Evolutionary conservation across 495 filamentous ascomycete genomes (phyloP), one percentile per base, ranked within the genome.

Genomic region (Penicillium cosmopolitanum): DNA sequence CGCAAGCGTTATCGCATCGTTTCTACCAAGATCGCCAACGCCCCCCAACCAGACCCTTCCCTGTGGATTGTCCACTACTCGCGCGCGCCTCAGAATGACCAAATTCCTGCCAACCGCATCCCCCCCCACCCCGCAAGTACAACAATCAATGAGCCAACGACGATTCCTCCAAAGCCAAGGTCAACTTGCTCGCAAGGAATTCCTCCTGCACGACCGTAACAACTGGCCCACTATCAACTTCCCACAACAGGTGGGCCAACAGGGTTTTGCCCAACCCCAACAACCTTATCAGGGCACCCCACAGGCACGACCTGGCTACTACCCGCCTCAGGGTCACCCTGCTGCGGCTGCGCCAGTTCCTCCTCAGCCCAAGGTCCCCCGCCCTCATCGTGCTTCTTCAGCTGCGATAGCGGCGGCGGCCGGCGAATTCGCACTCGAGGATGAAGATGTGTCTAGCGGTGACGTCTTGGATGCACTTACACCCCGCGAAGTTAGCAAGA

Each of bases 21-120:
- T 40, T 85, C 85, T 13, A 73, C 82, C 10, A 88, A 84, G 66
- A 79, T 80, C 19, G 83, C 84, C 10, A 83, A 82, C 47, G 81
- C 82, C 13, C 84, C 89, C 15, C 81, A 82, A 21, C 82, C 89
- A 44, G 92, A 97, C 72, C 87, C 89, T 6, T 87, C 87, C 16
- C 78, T 97, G 34, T 97, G 92, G 92, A 89, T 98, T 55, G 85
- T 96, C n/a, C 95, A 98, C 74, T 98, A 97, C 68, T 83, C 86
- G 28, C 84, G 84, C 50, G 79, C 88, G 23, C 89, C 96, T 11
- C 87, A 82, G 34, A 74, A 81, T 33, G 85, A 96, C 57, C 86
- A 89, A 55, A 77, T 92, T 38, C 89, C 89, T 1, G 79, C 81
- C 25, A 82, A 80, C 19, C 77, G 83, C 25, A 85, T 96, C 18